Base-by-base conservation (phyloP, 345 rosid species). In the Cardiospermum halicacabum region DNA sequence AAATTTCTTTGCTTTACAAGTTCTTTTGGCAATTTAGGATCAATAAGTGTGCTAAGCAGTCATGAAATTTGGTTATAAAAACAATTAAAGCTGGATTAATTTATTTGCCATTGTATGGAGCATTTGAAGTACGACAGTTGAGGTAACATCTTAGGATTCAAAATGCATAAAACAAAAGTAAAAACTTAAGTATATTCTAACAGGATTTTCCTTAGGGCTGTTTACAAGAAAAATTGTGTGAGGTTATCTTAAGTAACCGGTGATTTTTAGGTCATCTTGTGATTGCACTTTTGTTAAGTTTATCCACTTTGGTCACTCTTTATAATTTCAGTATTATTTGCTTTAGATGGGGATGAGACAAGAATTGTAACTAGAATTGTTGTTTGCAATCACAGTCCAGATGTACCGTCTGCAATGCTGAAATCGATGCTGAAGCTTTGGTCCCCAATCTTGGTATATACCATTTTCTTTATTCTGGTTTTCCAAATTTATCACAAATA, bases 401-500 rank as follows among this genome's bases (percentile, higher is more conserved):
- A 80, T 93, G 98, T 85, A 80, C 83, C 48, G 75, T 90, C 37
- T 94, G 99, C 96, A 81, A 71, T 81, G 80, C 84, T 21, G 95
- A 90, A 74, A 83, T 94, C 56, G 90, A 85, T 69, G 39, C 85
- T 55, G 83, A 81, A 40, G 73, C 96, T 57, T 73, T 84, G 77
- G 81, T 88, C 65, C 96, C 97, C 55, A 90, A 94, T 81, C 80
- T 72, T 60, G 97, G 99, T 94, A 90, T 64, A 56, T 72, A 71
- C 65, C 9, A 28, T 65, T 72, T 32, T 40, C 34, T 60, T 74
- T 65, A 53, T 32, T 36, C 27, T 7, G 25, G 22, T 19, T 32
- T 43, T 32, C 54, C 43, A 24, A 21, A 57, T 50, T 53, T 57
- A 26, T 37, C 26, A n/a, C n/a, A n/a, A n/a, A n/a, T 47, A 12